Conservation (phyloP, 2,329 filamentous ascomycete species). For the Phyllosticta citriasiana region DNA sequence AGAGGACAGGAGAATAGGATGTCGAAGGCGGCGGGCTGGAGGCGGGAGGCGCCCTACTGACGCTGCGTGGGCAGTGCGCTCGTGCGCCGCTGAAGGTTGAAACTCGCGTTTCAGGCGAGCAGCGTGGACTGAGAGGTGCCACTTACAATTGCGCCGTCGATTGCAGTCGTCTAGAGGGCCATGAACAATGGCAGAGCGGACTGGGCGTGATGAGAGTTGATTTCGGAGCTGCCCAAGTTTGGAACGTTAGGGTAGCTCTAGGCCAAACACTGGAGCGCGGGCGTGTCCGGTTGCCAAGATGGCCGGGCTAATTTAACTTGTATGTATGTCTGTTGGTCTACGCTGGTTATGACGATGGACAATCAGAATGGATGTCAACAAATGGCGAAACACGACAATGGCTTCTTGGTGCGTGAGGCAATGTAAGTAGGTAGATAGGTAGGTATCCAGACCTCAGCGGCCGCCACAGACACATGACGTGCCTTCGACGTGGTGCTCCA, state of each 20-base stretch:
- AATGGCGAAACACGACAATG: neutral
- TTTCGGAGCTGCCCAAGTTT: neutral
- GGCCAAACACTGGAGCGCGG: neutral
- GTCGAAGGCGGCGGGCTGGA: neutral
- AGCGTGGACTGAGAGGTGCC: neutral
- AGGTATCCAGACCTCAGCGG: neutral
- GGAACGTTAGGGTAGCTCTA: neutral
- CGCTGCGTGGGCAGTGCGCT: slow-evolving; percentile 3
- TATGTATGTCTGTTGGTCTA: no score
- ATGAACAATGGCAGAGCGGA: neutral
- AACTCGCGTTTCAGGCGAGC: slow-evolving; percentile 7
- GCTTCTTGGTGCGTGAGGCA: no score
- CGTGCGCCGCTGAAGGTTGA: slow-evolving; percentile 2
- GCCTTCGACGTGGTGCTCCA: neutral
- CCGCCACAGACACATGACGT: neutral
- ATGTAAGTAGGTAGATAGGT: no score
- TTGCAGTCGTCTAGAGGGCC: neutral
- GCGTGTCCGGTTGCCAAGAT: neutral
- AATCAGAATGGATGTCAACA: neutral
- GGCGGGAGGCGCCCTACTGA: neutral
- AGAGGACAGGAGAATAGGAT: neutral
- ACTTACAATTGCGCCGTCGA: neutral
- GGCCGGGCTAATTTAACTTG: neutral
- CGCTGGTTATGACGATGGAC: no score
- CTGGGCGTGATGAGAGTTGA: neutral